Conservation (phyloP, 805 yeast species). For the Ogataea neopini region DNA sequence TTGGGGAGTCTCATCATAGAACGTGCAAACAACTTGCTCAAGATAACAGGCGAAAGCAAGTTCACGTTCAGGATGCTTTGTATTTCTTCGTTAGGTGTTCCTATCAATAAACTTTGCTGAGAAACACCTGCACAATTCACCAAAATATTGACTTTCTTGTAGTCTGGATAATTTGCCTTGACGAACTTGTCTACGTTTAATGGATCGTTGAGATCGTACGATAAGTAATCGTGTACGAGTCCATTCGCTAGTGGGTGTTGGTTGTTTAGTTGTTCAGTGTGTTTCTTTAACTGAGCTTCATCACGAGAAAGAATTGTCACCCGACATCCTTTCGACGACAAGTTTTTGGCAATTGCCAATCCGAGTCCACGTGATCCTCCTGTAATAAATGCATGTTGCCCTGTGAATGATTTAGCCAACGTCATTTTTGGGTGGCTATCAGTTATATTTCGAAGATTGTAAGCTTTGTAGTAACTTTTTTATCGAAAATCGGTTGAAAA, state of each 20-base stretch:
- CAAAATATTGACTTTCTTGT: conserved; percentile 45
- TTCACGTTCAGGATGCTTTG: conserved; percentile 52
- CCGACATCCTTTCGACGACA: conserved; percentile 53
- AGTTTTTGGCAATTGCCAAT: conserved; percentile 47
- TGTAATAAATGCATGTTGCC: conserved; percentile 50
- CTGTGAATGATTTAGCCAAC: conserved; percentile 5
- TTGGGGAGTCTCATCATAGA: conserved; percentile 45
- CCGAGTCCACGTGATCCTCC: conserved; percentile 79
- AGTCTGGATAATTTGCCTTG: conserved; percentile 25
- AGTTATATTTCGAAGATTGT: too few species aligned
- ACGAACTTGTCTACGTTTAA: conserved; percentile 14
- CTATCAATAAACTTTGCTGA: conserved; percentile 51
- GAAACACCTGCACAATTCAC: conserved; percentile 71
- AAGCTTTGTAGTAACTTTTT: neutral
- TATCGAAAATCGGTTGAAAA: neutral
- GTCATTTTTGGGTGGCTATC: too few species aligned
- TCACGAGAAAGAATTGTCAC: conserved; percentile 55
- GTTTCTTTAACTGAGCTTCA: conserved; percentile 34
- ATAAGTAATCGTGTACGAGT: conserved; percentile 34
- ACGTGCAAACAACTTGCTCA: conserved; percentile 52
- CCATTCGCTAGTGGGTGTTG: conserved; percentile 14
- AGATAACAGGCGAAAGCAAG: conserved; percentile 58
- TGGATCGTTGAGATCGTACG: conserved; percentile 35
- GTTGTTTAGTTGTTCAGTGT: conserved; percentile 24
- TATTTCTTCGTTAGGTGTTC: conserved; percentile 44